Evolutionary conservation across 2,329 filamentous ascomycete genomes (phyloP), one percentile per base, ranked within the genome.

Genomic region (Aspergillus bombycis): DNA sequence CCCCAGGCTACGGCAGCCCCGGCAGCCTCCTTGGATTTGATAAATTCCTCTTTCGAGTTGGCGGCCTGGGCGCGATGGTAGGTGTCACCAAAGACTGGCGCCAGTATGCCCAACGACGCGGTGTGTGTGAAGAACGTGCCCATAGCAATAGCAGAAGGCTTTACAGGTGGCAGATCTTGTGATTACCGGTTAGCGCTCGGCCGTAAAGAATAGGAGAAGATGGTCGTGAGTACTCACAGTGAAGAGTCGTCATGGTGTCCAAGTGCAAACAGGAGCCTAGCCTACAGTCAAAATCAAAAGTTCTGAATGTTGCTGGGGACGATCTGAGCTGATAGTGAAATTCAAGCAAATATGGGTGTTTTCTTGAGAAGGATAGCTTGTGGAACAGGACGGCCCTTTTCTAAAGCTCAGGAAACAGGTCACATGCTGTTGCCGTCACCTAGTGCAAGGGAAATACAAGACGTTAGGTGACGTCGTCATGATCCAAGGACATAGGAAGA

Each of bases 111-210:
- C 68, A 95, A 89, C 76, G 95, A 95, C 74, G 93, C 86, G 74
- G 90, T 89, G 83, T 99, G 94, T 86, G 91, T 97, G 89, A 97
- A 99, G 80, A 93, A 83, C 67, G 94, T 95, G 82, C 95, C 95
- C 76, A 98, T 88, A 76, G 94, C 95, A 77, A 99, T 97, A 75
- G 95, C 94, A 77, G 94, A 97, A 73, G 95, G 95, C 90, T 97
- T 98, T 77, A 99, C 95, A 71, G 94, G 85, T 71, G 89, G 89
- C 61, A 92, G 86, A 78, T 91, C 86, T 89, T 65, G n/a, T 32
- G n/a, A 58, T n/a, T 45, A 34, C 50, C 45, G 26, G 30, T 66
- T 62, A 63, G 63, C 43, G 54, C 53, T 28, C n/a, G 14, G 4
- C 36, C 23, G 23, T n/a, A n/a, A 59, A 23, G 14, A 32, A 16